Percentiles rank a stretch among this genome's conserved stretches.
phyloP scores from a whole-genome alignment of 2,329 filamentous ascomycete genomes.

The Hypoxylon sp. region DNA sequence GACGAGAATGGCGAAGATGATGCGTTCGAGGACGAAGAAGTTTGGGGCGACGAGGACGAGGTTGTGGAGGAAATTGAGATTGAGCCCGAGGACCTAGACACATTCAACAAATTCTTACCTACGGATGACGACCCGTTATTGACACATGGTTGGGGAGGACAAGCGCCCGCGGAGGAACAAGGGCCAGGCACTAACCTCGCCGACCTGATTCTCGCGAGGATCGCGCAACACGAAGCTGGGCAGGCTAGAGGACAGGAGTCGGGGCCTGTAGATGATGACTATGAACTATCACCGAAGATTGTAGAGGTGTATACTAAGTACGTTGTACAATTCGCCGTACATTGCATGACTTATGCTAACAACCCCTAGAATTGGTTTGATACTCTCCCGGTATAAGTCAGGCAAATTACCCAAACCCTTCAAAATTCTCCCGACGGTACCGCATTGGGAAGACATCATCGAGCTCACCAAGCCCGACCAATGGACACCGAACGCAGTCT shows the following conservation, averaged over 20 bases:
- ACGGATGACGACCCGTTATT: slow-evolving; percentile 79
- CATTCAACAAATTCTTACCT: slow-evolving; percentile 91
- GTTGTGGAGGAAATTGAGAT: slow-evolving; percentile 82
- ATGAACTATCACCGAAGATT: slow-evolving; percentile 90
- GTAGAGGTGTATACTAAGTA: slow-evolving; percentile 94
- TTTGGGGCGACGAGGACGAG: slow-evolving; percentile 85
- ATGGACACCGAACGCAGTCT: slow-evolving; percentile 82
- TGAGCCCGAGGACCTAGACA: slow-evolving; percentile 88
- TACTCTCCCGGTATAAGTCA: slow-evolving; percentile 93
- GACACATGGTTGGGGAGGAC: slow-evolving; percentile 72
- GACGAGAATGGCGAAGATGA: slow-evolving; percentile 66
- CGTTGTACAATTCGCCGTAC: slow-evolving; percentile 47
- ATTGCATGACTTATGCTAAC: slow-evolving; percentile 26
- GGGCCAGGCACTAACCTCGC: slow-evolving; percentile 83
- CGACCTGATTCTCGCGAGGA: slow-evolving; percentile 94
- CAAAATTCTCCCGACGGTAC: slow-evolving; percentile 94
- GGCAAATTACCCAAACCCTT: slow-evolving; percentile 98
- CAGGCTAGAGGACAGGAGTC: slow-evolving; percentile 66
- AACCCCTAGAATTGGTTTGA: slow-evolving; percentile 78
- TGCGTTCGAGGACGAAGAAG: slow-evolving; percentile 69
- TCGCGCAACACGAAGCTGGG: slow-evolving; percentile 87
- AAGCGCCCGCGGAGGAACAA: slow-evolving; percentile 60
- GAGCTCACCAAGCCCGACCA: slow-evolving; percentile 84
- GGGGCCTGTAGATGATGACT: slow-evolving; percentile 79
- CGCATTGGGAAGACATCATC: slow-evolving; percentile 91